Base-by-base conservation (phyloP, 2,329 filamentous ascomycete species). In the Ophiocordyceps unilateralis region DNA sequence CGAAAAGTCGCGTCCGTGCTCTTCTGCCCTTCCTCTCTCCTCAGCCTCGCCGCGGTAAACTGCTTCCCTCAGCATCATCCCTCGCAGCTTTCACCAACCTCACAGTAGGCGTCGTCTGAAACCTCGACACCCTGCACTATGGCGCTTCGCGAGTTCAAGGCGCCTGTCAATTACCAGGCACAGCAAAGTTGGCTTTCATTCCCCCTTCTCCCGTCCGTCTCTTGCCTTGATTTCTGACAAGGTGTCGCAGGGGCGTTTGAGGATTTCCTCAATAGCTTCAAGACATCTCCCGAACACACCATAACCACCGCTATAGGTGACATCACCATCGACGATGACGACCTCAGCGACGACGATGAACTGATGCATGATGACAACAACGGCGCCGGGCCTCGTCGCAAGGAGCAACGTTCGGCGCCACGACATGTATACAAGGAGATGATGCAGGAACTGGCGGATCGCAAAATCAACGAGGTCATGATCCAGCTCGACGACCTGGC, bases 401-500 rank as follows among this genome's bases (percentile, higher is more conserved):
- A 63, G 57, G 66, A 66, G 50, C 65, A 57, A 49, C 64, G 63
- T 52, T 64, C 61, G 53, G 60, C 69, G 53, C 79, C 78, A 34
- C 85, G 81, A 58, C 68, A 81, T 59, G 96, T 96, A 65, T 98
- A 98, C 65, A 81, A 83, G 70, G 75, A 85, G 43, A 70, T 89
- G 57, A 68, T 98, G 55, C 88, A 95, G 59, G 76, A 89, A 54
- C 72, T 98, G 12, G 82, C 89, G 45, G 82, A 98, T 58, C 76
- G 91, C 49, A 72, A 77, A 50, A 68, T 74, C 45, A 74, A 83
- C 49, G 83, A 94, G 57, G 72, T 96, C 43, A 67, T 83, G 44
- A 80, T 98, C 55, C 88, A 96, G 52, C 66, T 98, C 47, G 88
- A 96, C 59, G 93, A 98, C 56, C 55, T 98, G 46, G 74, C 78